A percentile compares a stretch with the other conserved stretches of the same genome.
These are phyloP conservation scores for Oryza rufipogon DNA, from an alignment of 176 grass and related monocot species.

Conservation along the genomic window DNA sequence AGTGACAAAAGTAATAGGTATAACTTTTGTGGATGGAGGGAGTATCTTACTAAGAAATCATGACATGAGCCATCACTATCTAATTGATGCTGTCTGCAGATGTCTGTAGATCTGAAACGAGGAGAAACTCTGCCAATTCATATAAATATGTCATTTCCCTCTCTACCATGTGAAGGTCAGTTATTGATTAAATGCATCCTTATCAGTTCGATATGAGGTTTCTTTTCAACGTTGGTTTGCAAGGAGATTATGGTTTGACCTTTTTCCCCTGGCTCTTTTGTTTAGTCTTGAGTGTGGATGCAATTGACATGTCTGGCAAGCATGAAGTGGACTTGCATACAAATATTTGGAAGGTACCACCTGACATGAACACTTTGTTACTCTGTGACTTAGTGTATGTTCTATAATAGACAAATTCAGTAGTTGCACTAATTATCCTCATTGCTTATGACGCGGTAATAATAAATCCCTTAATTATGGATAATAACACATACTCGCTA, in stretches of 20 bases:
- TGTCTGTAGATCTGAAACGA: slow-evolving; percentile 98
- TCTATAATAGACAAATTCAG: slow-evolving; percentile 8
- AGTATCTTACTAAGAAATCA: slow-evolving; percentile 1
- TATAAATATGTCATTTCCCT: slow-evolving; percentile 98
- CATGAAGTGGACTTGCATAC: slow-evolving; percentile 99
- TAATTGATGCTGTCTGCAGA: slow-evolving; percentile 56
- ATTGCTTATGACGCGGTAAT: slow-evolving; percentile 6
- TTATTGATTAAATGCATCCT: slow-evolving; percentile 26
- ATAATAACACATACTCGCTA: background rate
- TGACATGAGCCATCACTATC: slow-evolving; percentile 21
- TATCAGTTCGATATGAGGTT: background rate
- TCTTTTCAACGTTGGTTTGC: background rate
- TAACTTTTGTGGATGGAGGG: too few relatives aligned
- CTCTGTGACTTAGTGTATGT: background rate
- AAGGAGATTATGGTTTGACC: slow-evolving; percentile 23
- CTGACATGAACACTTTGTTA: slow-evolving; percentile 28
- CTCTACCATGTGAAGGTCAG: slow-evolving; percentile 94
- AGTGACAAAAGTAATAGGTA: too few relatives aligned
- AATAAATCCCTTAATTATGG: background rate
- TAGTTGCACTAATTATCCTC: slow-evolving; percentile 2
- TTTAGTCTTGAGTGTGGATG: slow-evolving; percentile 93
- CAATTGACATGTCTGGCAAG: slow-evolving; percentile 98
- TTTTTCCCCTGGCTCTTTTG: slow-evolving; percentile 14
- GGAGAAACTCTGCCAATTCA: slow-evolving; percentile 95
- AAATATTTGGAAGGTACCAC: slow-evolving; percentile 96